phyloP scores from a whole-genome alignment of 306 rosid genomes.

The Malus sylvestris region DNA sequence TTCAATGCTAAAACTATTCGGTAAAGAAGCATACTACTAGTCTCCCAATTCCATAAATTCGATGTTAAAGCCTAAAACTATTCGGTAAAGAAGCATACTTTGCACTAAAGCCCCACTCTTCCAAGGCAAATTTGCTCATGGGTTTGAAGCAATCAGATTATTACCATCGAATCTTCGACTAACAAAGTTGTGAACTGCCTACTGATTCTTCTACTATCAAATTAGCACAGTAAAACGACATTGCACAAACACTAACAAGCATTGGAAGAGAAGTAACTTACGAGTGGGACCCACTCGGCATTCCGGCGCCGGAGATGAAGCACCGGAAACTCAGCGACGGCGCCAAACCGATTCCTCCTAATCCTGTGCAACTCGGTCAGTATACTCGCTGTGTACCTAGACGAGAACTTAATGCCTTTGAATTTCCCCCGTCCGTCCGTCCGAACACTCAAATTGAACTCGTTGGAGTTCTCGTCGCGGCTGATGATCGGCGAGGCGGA shows the following conservation, averaged over 20 bases:
- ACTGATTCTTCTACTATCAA: neutral
- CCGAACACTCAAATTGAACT: conserved; percentile 71
- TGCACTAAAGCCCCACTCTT: neutral
- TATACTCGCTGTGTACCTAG: conserved; percentile 76
- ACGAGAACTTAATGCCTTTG: conserved; percentile 74
- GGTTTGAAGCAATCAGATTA: neutral
- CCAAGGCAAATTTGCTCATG: neutral
- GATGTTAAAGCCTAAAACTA: neutral
- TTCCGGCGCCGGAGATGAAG: conserved; percentile 82
- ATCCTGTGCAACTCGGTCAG: conserved; percentile 84
- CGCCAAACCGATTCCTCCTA: conserved; percentile 63
- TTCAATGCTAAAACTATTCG: neutral
- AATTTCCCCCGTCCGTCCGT: conserved; percentile 95
- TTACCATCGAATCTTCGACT: neutral
- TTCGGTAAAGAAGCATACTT: neutral
- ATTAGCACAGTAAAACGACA: neutral
- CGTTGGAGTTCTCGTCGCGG: conserved; percentile 77
- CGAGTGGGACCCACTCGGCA: conserved; percentile 77
- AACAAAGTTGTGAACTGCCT: neutral
- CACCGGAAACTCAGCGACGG: conserved; percentile 80
- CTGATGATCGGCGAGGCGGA: conserved; percentile 59
- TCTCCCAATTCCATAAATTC: neutral
- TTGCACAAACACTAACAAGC: neutral
- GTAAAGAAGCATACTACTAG: neutral
- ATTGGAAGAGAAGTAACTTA: conserved; percentile 37